Base-by-base conservation (phyloP, 805 yeast genomes). In the Millerozyma acaciae region DNA sequence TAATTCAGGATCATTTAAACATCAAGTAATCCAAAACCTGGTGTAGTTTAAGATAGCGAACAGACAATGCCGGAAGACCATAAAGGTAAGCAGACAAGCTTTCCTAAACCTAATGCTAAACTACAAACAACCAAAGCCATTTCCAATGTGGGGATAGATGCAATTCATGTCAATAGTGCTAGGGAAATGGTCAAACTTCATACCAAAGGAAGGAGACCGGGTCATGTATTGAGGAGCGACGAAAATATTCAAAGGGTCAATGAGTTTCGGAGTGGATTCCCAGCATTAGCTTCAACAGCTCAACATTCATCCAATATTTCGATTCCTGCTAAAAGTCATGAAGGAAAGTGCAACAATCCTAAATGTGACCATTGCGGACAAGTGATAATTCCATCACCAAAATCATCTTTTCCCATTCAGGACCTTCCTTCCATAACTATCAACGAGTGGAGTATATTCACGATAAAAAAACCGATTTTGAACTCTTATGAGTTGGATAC, bases 341-440 rank as follows among this genome's bases (percentile, higher is more conserved):
- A 44, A 5, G 63, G 58, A 9, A 40, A 48, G 14, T 65, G 72
- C 39, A 50, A 42, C 18, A 67, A 67, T 39, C 73, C 72, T 4
- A 69, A 64, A 45, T 83, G 90, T 50, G 58, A 50, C 3, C 75
- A 74, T 37, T 84, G 93, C 57, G 88, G 89, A 0, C 60, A 72
- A 3, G 84, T 82, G 22, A 80, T 83, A 6, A 80, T 82, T n/a
- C 93, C 94, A 1, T 70, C 86, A 1, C 94, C 93, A 2, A 68
- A 66, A 16, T 77, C 90, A 1, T 61, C 76, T 5, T 60, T 70
- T 36, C 94, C 93, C 0, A 45, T 78, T 8, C 65, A 63, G 24
- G 86, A 83, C 46, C 58, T 68, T 16, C 93, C 93, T 0, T 75
- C 84, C n/a, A 82, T 84, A 6, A 57, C 78, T 2, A 68, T 84